Evolutionary conservation across 2,329 filamentous ascomycete species (phyloP), one percentile per base, ranked within the genome.

Genomic region (Diaporthe australafricana): DNA sequence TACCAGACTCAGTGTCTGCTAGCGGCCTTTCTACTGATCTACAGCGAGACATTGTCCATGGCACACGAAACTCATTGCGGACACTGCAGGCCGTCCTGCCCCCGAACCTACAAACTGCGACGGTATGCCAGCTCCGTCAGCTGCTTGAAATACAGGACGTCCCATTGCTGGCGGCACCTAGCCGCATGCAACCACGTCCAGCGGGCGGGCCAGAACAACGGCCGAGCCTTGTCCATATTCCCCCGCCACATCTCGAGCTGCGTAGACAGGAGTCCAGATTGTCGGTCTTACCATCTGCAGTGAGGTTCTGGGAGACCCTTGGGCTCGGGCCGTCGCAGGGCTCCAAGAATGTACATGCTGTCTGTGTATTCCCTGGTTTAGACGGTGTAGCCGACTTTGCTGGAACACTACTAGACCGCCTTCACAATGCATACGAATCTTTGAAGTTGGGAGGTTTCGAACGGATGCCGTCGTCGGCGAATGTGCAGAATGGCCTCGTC

Each of bases 301-400:
- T 96, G 25, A 84, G 87, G 1, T 97, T 96, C 77, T 97, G 94
- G 94, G 94, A 96, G 78, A 91, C 91, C 57, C 83, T 97, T 22
- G 93, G 93, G 0, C 85, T 97, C 1, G 90, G 90, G 1, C 94
- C 94, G 4, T 89, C 89, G 11, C 89, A 89, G 72, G 92, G 93
- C 0, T 78, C 85, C 9, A 97, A 97, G 79, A 89, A 96, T 73
- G 83, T 96, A 38, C 86, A 88, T 45, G 88, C 91, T 0, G 88
- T 94, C 60, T 94, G 92, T 77, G 84, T 96, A 2, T 93, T 92
- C 74, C 93, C 94, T 0, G 84, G 87, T 65, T 89, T 89, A 76
- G 87, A 88, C 35, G 90, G 92, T 1, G 83, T 96, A 76, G 80
- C 84, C 47, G 88, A 90, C 53, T 88, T 89, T 62, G 87, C 91